Evolutionary conservation across 495 filamentous ascomycete genomes (phyloP), one percentile per base, ranked within the genome.

Genomic region (Thozetella sp.): DNA sequence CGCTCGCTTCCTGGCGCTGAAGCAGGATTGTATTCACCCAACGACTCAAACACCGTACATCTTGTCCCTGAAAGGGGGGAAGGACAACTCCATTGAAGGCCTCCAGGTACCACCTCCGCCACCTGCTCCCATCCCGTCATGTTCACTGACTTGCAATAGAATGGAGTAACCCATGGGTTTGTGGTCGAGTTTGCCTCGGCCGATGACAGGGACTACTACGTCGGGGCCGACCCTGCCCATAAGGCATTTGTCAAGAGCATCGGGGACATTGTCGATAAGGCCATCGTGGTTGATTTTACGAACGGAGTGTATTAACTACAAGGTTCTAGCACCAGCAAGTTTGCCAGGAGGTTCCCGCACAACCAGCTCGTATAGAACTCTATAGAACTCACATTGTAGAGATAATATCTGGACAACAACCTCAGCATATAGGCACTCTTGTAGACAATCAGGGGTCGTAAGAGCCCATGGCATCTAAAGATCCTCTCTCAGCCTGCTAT

Each of bases 1-100:
- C 57, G 45, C 55, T 13, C 25, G 15, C 11, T 46, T 62, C 56
- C 53, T 77, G 19, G 63, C 64, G 20, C 57, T 80, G n/a, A 63
- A 67, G 37, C 55, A 72, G 20, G 73, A 73, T 4, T 85, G 82
- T 67, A 20, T 79, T 2, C 80, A 81, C 55, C 82, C 81, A 15
- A 76, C 66, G 11, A 71, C 76, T 6, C 64, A 81, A 19, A 66
- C 77, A 45, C 78, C 77, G 0, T 91, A 90, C 62, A 79, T 91
- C 57, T 77, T 78, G 53, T 71, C 79, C 1, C 66, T 76, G 10
- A 79, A 74, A 0, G 88, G 86, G 2, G 88, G 88, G 0, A 71
- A 67, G 40, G 83, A 92, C 58, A 88, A 86, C 64, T 90, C 85
- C 22, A 68, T 73, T 0, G 89, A 90, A 67, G 86, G 83, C 6